Base-by-base conservation (phyloP, 2,329 filamentous ascomycete species). In the Pezicula radicicola region DNA sequence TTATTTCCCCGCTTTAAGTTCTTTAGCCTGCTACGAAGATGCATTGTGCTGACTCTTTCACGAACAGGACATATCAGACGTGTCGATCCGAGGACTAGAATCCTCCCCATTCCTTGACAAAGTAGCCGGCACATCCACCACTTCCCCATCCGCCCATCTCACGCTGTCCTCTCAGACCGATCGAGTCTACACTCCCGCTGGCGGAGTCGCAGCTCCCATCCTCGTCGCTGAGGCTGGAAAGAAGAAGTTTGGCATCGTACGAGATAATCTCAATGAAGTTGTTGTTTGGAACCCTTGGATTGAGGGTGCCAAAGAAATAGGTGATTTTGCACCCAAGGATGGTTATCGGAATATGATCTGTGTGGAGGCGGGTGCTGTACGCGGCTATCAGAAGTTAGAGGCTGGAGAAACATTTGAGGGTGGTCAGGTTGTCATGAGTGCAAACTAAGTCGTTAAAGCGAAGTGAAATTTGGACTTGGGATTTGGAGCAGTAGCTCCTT, bases 281-380 rank as follows among this genome's bases (percentile, higher is more conserved):
- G 93, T 97, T 1, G 88, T 97, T 28, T 99, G 94, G 94, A 99
- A 99, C 72, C 94, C 94, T 2, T 97, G 93, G 91, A 78, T 80
- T 39, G 89, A 92, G 57, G 96, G 95, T 76, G 84, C 89, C 1
- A 82, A 84, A 62, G 79, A 79, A 5, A 96, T 96, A 74, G 84
- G 76, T 48, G 94, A 99, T 70, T 97, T 97, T 68, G 81, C 80
- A 53, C 94, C 94, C 46, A 88, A 95, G 66, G 88, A 92, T 49
- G 94, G 89, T 36, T 97, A 87, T 77, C 90, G 90, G 77, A 83
- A 91, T 53, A 97, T 97, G 90, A 76, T 99, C 41, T 97, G 94
- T 67, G 83, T 97, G 47, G 94, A 99, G 77, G 89, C 93, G 2
- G 94, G 94, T 12, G 81, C 85, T 9, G 93, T 97, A 16, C 79